Base-by-base conservation (phyloP, 139 green algal species). In the Eudorina sp. region DNA sequence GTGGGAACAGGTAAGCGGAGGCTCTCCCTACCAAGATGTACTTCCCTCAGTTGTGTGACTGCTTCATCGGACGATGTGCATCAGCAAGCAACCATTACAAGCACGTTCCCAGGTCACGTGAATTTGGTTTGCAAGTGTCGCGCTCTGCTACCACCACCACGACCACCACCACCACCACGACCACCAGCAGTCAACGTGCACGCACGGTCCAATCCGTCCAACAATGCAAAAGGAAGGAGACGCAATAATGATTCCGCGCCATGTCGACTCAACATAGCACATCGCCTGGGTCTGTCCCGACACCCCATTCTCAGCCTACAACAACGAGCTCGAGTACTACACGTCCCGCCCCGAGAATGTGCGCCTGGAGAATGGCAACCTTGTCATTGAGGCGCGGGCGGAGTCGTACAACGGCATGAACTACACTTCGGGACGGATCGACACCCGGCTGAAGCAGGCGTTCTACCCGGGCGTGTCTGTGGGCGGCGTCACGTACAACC, bases 251-350 rank as follows among this genome's bases (percentile, higher is more conserved):
- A 58, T 13, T 13, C 51, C 51, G 14, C n/a, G 6, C 6, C 58
- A 36, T 68, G 14, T 31, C 58, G n/a, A n/a, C 9, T 9, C 58
- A 31, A 68, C 6, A 68, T 34, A 31, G 27, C 16, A 34, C 58
- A 72, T 72, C 43, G 4, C 9, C n/a, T 14, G 29, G 5, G n/a
- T 43, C 6, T 41, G 9, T 29, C 43, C 29, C 9, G 8, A 21
- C 6, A 72, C 18, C 16, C 68, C 14, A 14, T 31, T 51, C 14
- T n/a, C 34, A 48, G 68, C 68, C 9, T 76, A 48, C 36, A 76
- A 48, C 36, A 76, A 76, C 19, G 68, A 76, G 68, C 68, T 76
- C 68, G 13, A 76, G 36, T 76, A 51, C 36, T 76, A 76, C 36
- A 76, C 36, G 2, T 41, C 36, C 36, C 68, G 68, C 36, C 36